Conservation (phyloP, 805 yeast genomes). For the Saccharomycopsis selenospora region DNA sequence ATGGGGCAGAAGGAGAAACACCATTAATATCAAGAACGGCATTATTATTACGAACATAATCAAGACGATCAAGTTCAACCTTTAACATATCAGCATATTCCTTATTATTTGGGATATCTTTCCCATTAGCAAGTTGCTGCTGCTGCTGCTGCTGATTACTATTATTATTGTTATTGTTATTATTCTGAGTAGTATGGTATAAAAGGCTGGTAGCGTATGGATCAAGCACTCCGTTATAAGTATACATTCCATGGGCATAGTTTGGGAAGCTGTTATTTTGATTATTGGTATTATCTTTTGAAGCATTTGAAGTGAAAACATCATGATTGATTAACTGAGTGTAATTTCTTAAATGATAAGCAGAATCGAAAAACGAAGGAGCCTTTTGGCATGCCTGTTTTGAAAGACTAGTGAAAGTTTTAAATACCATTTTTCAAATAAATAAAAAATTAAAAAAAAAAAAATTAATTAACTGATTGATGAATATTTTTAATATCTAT, state of each 20-base stretch:
- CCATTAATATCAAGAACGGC: not conserved
- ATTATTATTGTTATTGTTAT: constrained; percentile 7
- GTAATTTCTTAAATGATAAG: constrained; percentile 20
- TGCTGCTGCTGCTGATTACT: not conserved
- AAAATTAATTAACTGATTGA: too few relatives aligned
- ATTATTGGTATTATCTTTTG: constrained; percentile 2
- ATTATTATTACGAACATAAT: not conserved
- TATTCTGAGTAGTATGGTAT: constrained; percentile 2
- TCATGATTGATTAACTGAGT: constrained; percentile 19
- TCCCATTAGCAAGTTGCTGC: not conserved
- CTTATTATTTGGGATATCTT: not conserved
- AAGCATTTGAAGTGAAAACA: constrained; percentile 19
- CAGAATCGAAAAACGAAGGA: constrained; percentile 21
- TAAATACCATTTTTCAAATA: constrained; percentile 13
- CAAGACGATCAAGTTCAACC: constrained; percentile 1
- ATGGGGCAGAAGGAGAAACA: not conserved
- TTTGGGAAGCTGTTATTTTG: constrained; percentile 16
- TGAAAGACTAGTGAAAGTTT: constrained; percentile 12
- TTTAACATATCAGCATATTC: constrained; percentile 1
- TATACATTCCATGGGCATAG: constrained; percentile 15
- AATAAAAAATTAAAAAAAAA: too few relatives aligned
- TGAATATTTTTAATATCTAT: too few relatives aligned
- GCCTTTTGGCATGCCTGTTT: constrained; percentile 19
- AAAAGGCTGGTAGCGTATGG: constrained; percentile 16
- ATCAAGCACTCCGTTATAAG: constrained; percentile 14